These are phyloP conservation scores for Fusarium sp. DNA, from an alignment of 2,329 filamentous ascomycete genomes.

Conservation along the genomic window DNA sequence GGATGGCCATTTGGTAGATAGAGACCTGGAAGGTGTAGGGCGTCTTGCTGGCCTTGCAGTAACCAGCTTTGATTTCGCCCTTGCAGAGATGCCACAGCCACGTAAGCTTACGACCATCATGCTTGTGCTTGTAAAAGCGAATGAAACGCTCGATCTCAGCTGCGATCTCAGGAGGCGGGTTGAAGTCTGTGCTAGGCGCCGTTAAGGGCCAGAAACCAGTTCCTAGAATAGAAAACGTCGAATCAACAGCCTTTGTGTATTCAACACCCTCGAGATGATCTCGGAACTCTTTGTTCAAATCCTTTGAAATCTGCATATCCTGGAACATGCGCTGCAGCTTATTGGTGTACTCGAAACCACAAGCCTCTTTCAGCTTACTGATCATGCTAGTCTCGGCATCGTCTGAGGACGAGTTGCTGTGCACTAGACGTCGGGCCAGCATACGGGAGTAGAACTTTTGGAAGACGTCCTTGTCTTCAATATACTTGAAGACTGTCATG, in stretches of 20 bases:
- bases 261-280: constrained; percentile 69
- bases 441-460: constrained; percentile 99
- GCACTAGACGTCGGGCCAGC: constrained; percentile 92
- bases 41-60: constrained; percentile 87
- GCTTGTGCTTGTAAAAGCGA: constrained; percentile 94
- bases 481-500: constrained; percentile 99
- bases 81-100: constrained; percentile 99
- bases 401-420: constrained; percentile 93
- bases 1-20: constrained; percentile 96
- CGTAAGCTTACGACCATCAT: constrained; percentile 93
- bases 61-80: constrained; percentile 93
- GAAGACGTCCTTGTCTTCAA: constrained; percentile 99
- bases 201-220: constrained; percentile 97
- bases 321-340: constrained; percentile 99
- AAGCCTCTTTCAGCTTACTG: constrained; percentile 97
- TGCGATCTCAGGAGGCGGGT: constrained; percentile 83
- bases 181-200: constrained; percentile 87
- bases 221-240: constrained; percentile 90
- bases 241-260: constrained; percentile 78
- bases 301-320: constrained; percentile 98
- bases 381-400: constrained; percentile 99
- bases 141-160: constrained; percentile 90
- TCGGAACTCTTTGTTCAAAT: constrained; percentile 89
- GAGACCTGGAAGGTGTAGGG: constrained; percentile 98
- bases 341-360: constrained; percentile 99